phyloP scores from a whole-genome alignment of 177 flowering plant genomes.

The Vitis hybrid region DNA sequence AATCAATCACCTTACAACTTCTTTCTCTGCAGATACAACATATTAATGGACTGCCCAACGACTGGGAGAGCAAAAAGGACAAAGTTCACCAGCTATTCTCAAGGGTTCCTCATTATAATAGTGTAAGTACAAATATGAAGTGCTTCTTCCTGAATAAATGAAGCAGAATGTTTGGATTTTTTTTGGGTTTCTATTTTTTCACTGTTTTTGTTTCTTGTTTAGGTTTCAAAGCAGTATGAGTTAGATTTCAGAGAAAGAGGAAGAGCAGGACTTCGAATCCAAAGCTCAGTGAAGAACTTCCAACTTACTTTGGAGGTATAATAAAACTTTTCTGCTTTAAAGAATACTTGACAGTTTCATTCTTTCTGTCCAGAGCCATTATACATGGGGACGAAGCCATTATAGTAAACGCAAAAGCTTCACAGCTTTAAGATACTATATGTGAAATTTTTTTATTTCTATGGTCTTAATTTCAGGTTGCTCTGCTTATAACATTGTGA shows the following conservation, averaged over 20 bases:
- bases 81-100: conserved; percentile 72
- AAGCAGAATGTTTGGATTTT: not conserved
- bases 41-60: conserved; percentile 60
- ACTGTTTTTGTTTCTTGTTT: conserved; percentile 5
- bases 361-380: not conserved
- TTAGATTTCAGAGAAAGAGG: conserved; percentile 85
- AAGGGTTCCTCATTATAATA: conserved; percentile 69
- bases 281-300: conserved; percentile 83
- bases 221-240: conserved; percentile 70
- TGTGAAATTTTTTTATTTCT: not conserved
- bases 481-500: no score
- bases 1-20: not conserved
- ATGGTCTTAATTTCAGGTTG: not conserved
- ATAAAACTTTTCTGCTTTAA: not conserved
- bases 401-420: not conserved
- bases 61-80: conserved; percentile 56
- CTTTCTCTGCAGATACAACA: conserved; percentile 51
- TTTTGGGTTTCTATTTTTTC: not conserved
- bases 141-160: not conserved
- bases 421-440: not conserved
- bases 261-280: conserved; percentile 62
- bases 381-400: not conserved
- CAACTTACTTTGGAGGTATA: conserved; percentile 81
- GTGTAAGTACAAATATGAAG: conserved; percentile 29
- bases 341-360: not conserved